These are phyloP conservation scores for Calonectria crousiana DNA, from an alignment of 2,329 filamentous ascomycete species.

Conservation along the genomic window DNA sequence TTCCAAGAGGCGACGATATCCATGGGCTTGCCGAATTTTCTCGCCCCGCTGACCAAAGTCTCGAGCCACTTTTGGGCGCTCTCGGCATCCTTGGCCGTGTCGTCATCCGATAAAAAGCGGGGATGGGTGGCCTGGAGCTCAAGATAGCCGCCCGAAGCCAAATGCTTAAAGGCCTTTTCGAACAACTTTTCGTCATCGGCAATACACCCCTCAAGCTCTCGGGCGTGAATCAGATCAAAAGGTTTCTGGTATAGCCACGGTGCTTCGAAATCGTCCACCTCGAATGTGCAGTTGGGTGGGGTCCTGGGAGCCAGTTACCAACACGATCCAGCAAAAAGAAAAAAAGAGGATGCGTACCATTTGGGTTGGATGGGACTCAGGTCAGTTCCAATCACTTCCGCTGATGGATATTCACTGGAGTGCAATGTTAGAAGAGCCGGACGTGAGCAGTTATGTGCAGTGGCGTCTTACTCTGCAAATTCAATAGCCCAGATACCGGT, in stretches of 20 bases:
- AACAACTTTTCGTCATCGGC: neutral
- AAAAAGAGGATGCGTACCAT: neutral
- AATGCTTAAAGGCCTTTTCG: neutral
- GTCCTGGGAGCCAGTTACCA: neutral
- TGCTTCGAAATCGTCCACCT: slow-evolving; percentile 14
- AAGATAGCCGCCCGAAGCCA: neutral
- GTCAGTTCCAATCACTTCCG: slow-evolving; percentile 21
- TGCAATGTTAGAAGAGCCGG: neutral
- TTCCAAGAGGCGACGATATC: neutral
- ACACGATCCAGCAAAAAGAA: neutral
- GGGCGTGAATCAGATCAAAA: slow-evolving; percentile 7
- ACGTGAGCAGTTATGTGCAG: too few relatives aligned
- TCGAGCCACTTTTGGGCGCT: neutral
- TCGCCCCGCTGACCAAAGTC: neutral
- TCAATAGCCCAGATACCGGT: slow-evolving; percentile 23
- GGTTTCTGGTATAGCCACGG: slow-evolving; percentile 4
- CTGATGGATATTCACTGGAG: slow-evolving; percentile 17
- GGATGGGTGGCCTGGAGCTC: neutral
- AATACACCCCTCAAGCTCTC: slow-evolving; percentile 9
- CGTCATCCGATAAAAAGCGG: slow-evolving; percentile 4
- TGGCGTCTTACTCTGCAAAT: slow-evolving; percentile 20
- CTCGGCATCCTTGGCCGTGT: neutral
- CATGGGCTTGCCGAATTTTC: slow-evolving; percentile 15
- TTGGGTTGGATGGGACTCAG: slow-evolving; percentile 25
- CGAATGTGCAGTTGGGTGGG: slow-evolving; percentile 19